A percentile compares a stretch with the other conserved stretches of the same genome.
Conservation (phyloP, 352 stramenopile species). For the Peronospora destructor region DNA sequence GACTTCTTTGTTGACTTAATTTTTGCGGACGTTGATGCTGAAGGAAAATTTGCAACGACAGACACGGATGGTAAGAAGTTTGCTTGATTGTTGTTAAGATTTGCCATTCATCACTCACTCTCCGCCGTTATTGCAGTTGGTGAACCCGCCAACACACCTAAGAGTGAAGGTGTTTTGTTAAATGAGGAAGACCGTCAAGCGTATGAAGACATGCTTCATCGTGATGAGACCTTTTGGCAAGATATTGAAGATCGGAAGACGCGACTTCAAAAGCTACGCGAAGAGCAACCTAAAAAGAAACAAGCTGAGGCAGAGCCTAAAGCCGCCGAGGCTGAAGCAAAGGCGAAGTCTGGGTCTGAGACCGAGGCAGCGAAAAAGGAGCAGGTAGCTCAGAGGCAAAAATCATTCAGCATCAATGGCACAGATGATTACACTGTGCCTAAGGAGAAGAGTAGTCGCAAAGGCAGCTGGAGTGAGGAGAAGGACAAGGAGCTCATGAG, state of each 20-base stretch:
- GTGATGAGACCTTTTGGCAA: slow-evolving; percentile 80
- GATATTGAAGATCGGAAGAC: slow-evolving; percentile 80
- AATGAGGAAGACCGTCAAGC: slow-evolving; percentile 77
- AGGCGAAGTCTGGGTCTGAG: slow-evolving; percentile 32
- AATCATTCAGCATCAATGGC: slow-evolving; percentile 70
- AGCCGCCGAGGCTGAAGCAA: slow-evolving; percentile 29
- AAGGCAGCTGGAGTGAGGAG: slow-evolving; percentile 77
- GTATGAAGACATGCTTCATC: slow-evolving; percentile 85
- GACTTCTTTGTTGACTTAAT: slow-evolving; percentile 97
- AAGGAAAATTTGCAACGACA: slow-evolving; percentile 30
- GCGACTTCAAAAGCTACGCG: slow-evolving; percentile 58
- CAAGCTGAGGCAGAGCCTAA: slow-evolving; percentile 46
- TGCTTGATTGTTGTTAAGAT: neutral
- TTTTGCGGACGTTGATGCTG: slow-evolving; percentile 90
- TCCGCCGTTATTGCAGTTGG: slow-evolving; percentile 8
- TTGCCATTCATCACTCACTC: neutral
- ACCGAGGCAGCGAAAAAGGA: slow-evolving; percentile 23
- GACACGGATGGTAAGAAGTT: slow-evolving; percentile 14
- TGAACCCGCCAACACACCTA: slow-evolving; percentile 22
- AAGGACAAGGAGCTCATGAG: slow-evolving; percentile 85
- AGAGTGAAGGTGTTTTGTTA: slow-evolving; percentile 65
- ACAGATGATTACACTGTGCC: slow-evolving; percentile 49
- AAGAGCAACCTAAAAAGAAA: slow-evolving; percentile 66
- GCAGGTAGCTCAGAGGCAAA: slow-evolving; percentile 32
- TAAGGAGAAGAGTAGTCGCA: slow-evolving; percentile 45